Evolutionary conservation across 768 basidiomycete species (phyloP), one percentile per base, ranked within the genome.

Genomic region (Phaeotremella skinneri): DNA sequence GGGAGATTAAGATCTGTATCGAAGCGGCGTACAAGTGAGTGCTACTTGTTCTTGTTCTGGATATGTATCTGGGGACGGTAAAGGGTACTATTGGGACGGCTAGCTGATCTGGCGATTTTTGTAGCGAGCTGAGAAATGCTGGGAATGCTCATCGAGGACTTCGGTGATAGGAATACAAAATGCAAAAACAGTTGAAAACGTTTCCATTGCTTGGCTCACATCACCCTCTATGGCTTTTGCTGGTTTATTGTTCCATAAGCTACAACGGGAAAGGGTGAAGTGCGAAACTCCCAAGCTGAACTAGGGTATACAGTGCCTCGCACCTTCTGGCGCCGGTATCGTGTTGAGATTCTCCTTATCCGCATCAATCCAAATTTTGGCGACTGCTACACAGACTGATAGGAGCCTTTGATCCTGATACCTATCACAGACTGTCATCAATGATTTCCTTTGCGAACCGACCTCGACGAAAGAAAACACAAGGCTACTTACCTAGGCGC

Each of bases 1-100:
- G 87, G 75, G 92, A 96, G 54, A 83, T 97, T 79, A 93, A 89
- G 78, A 74, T 83, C 2, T 93, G 89, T 73, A 82, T 94, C 37
- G 87, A 91, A 51, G 82, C 85, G 2, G 88, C 91, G 7, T 94
- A 92, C 74, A 81, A 81, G 91, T 92, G 61, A 51, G 87, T 81
- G 4, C 16, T 14, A 0, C 17, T 29, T 31, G 17, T 17, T 27
- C 23, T 1, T 56, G 17, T 41, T 16, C 4, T 14, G 39, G 9
- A 9, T 50, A 25, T 27, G 27, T 27, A 26, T 23, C 27, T 50
- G 27, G 29, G n/a, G n/a, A n/a, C 34, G 34, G 23, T 45, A 7
- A 7, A 20, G 13, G 13, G 43, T 21, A 11, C 2, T 17, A 23
- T 58, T 41, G 41, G 32, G 17, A 30, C 3, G 11, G 32, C 17